Conservation (phyloP, 176 grass and related monocot genomes). For the Poa annua region DNA sequence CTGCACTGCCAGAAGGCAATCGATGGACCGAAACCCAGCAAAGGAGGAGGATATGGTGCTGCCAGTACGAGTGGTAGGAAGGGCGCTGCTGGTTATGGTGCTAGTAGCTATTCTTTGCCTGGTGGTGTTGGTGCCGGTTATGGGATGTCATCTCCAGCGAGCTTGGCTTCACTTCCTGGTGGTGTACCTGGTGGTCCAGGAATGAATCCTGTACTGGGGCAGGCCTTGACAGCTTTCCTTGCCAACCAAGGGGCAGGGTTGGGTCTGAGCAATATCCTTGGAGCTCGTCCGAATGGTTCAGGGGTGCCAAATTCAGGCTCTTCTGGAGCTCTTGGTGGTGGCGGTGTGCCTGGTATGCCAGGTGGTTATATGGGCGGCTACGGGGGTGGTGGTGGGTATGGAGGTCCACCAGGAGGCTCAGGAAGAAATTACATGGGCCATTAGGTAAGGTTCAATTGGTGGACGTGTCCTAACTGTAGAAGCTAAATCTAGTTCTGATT, state of each 20-base stretch:
- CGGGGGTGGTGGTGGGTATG: slow-evolving; percentile 76
- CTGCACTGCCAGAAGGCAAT: slow-evolving; percentile 97
- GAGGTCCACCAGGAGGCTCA: slow-evolving; percentile 65
- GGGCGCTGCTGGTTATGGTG: slow-evolving; percentile 55
- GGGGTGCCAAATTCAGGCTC: slow-evolving; percentile 42
- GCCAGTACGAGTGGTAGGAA: slow-evolving; percentile 42
- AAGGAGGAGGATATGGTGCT: slow-evolving; percentile 52
- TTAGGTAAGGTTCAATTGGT: slow-evolving; percentile 75
- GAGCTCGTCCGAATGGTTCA: slow-evolving; percentile 48
- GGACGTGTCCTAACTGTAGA: slow-evolving; percentile 8
- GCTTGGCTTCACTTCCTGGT: slow-evolving; percentile 53
- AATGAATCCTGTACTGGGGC: slow-evolving; percentile 82
- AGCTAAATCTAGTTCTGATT: slow-evolving; percentile 30
- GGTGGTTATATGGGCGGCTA: slow-evolving; percentile 69
- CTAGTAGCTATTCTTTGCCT: slow-evolving; percentile 52
- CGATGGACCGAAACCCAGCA: slow-evolving; percentile 80
- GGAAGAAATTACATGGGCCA: slow-evolving; percentile 94
- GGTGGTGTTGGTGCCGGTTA: slow-evolving; percentile 57
- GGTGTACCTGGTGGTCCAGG: slow-evolving; percentile 57
- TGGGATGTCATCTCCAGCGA: slow-evolving; percentile 61
- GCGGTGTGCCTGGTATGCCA: slow-evolving; percentile 50
- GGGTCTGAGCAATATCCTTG: slow-evolving; percentile 64
- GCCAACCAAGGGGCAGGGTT: slow-evolving; percentile 67
- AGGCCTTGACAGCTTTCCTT: slow-evolving; percentile 85
- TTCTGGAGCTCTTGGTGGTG: slow-evolving; percentile 61